A percentile compares a stretch with the other conserved stretches of the same genome.
These are phyloP conservation scores for Amylostereum chailletii DNA, from an alignment of 1,284 basidiomycete genomes.

Conservation along the genomic window DNA sequence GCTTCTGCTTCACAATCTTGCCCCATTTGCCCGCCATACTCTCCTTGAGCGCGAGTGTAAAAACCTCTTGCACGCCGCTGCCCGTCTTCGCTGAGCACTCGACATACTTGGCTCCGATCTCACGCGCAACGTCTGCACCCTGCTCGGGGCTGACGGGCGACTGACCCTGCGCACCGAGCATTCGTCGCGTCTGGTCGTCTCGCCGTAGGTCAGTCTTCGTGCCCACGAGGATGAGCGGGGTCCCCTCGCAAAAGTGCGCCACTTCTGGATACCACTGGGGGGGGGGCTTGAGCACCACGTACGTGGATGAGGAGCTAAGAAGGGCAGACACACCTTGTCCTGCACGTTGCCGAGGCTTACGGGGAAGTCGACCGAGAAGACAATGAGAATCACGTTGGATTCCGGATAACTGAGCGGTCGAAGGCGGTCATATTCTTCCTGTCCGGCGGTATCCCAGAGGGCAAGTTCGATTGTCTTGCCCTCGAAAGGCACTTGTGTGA, in stretches of 20 bases:
- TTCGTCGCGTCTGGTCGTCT: conserved; percentile 84
- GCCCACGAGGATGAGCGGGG: conserved; percentile 88
- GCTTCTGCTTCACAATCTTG: conserved; percentile 62
- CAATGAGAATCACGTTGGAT: conserved; percentile 93
- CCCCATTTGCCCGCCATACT: conserved; percentile 74
- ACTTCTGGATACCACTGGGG: conserved; percentile 95
- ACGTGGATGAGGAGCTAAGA: not conserved
- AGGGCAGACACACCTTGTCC: conserved; percentile 61
- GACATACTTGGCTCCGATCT: conserved; percentile 92
- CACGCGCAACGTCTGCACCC: conserved; percentile 73
- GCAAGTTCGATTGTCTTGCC: conserved; percentile 90
- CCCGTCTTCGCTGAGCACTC: conserved; percentile 95
- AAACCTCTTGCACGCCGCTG: conserved; percentile 86
- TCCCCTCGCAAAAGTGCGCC: conserved; percentile 92
- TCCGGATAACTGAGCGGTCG: conserved; percentile 94
- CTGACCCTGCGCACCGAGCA: conserved; percentile 89
- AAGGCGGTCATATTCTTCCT: conserved; percentile 96
- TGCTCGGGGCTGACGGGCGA: conserved; percentile 76
- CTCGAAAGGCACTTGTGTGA: conserved; percentile 84
- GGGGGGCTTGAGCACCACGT: not conserved
- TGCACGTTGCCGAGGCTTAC: conserved; percentile 89
- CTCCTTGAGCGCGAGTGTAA: conserved; percentile 83
- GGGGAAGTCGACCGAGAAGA: conserved; percentile 97
- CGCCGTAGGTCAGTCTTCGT: conserved; percentile 89
- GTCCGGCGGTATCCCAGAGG: conserved; percentile 97